Base-by-base conservation (phyloP, 2,329 filamentous ascomycete species). In the Fusarium staphyleae region DNA sequence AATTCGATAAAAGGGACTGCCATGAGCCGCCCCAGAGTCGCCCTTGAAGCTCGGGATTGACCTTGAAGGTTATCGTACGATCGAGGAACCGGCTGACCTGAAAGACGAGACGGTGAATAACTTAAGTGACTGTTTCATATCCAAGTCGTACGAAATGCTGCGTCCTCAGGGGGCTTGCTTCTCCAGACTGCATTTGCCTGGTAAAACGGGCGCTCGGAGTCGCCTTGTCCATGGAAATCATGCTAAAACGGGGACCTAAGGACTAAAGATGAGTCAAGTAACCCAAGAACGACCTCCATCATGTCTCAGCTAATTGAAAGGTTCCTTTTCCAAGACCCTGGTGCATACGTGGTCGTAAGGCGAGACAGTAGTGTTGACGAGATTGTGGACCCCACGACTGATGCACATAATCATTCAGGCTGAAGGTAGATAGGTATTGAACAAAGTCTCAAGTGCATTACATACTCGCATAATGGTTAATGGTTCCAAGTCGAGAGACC, bases 51-150 rank as follows among this genome's bases (percentile, higher is more conserved):
- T 47, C 24, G 13, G 30, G 46, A 35, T 55, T 41, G 28, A 58
- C 37, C 36, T 59, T 59, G 41, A 43, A 43, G 41, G 47, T 6
- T 45, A 66, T 66, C 62, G 63, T 66, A 65, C 59, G 62, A 65
- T 55, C 37, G 32, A 37, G 32, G 41, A 40, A 29, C 43, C 54
- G 66, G 62, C 51, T 66, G 64, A 67, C 62, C 53, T 41, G 34
- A 58, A 55, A 39, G 37, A 49, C 42, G 48, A 66, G 60, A 64
- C 60, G 57, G 62, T 66, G 63, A 64, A 60, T 41, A 55, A 48
- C 33, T 53, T 39, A 66, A 66, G 64, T 62, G 52, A 62, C 48
- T 24, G 46, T 57, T 57, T 37, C 42, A 48, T 60, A 48, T 29
- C 15, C 29, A 51, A 18, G 64, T 66, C 52, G 55, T 60, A 66